These are phyloP conservation scores for Candida loeiensis DNA, from an alignment of 805 yeast genomes.

Conservation along the genomic window DNA sequence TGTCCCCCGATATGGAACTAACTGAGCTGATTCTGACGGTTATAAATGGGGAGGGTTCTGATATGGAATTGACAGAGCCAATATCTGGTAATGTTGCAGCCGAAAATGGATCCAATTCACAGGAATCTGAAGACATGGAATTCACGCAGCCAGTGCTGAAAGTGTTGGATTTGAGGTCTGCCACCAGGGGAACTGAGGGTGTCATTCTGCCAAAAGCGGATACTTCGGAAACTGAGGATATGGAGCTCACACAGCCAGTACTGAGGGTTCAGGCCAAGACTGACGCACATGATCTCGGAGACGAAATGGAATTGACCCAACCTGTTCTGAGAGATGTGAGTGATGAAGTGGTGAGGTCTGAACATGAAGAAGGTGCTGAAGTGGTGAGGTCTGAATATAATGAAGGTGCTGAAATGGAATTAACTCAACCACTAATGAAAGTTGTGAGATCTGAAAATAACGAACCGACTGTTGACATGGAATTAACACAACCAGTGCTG, in stretches of 20 bases:
- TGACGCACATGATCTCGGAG: slow-evolving; percentile 1
- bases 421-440: background rate
- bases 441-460: background rate
- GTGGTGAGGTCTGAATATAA: background rate
- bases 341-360: background rate
- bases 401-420: background rate
- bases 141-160: slow-evolving; percentile 1
- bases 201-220: too few relatives aligned
- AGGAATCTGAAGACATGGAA: background rate
- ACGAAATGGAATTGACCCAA: slow-evolving; percentile 11
- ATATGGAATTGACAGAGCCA: slow-evolving; percentile 12
- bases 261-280: background rate
- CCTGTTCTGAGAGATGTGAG: background rate
- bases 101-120: too few relatives aligned
- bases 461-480: background rate
- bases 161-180: too few relatives aligned
- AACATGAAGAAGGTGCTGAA: background rate
- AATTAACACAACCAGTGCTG: too few relatives aligned
- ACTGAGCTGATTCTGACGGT: background rate
- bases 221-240: slow-evolving; percentile 8
- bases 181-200: too few relatives aligned
- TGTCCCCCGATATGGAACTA: slow-evolving; percentile 8
- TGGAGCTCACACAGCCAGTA: slow-evolving; percentile 25
- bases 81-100: background rate
- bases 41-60: background rate